Base-by-base conservation (phyloP, 306 rosid species). In the Sindora glabra region DNA sequence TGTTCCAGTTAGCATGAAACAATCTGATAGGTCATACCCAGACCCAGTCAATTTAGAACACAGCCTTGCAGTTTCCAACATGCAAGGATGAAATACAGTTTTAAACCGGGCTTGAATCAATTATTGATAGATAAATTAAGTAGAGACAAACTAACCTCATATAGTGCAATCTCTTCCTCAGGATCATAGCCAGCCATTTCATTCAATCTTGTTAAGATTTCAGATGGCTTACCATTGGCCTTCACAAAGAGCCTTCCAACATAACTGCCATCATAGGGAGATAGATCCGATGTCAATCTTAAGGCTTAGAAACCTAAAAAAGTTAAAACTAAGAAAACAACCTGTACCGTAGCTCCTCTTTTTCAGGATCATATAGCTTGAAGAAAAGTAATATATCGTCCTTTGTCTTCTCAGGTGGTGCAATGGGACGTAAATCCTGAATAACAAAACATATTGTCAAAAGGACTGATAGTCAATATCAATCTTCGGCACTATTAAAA, bases 301-400 rank as follows among this genome's bases (percentile, higher is more conserved):
- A 65, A 37, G 48, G 9, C 27, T 45, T 37, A 41, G 5, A 36
- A 42, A 18, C 9, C 47, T 32, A 55, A 5, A 24, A 24, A 33
- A 30, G 14, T 21, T 10, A 26, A 30, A 38, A 67, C 19, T 47
- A 61, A 41, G 0, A 61, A 56, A 64, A 23, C 42, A 66, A 12
- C 38, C 54, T 34, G 25, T 76, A 76, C 81, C 77, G 81, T 22
- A 76, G 77, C 48, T 76, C 77, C 66, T 71, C 81, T 22, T 76
- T 76, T 66, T 76, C 81, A 67, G 81, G 74, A 66, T 76, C 81
- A 62, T 76, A 76, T 34, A 76, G 53, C 77, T 76, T 76, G 70
- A 76, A 76, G 67, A 76, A 76, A 54, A 76, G 77, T 14, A 71
- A 66, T 59, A 76, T 76, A 61, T 76, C 81, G 47, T 76, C 81